Evolutionary conservation across 148 eudicot genomes (phyloP).

Genomic region (Euryodendron excelsum): DNA sequence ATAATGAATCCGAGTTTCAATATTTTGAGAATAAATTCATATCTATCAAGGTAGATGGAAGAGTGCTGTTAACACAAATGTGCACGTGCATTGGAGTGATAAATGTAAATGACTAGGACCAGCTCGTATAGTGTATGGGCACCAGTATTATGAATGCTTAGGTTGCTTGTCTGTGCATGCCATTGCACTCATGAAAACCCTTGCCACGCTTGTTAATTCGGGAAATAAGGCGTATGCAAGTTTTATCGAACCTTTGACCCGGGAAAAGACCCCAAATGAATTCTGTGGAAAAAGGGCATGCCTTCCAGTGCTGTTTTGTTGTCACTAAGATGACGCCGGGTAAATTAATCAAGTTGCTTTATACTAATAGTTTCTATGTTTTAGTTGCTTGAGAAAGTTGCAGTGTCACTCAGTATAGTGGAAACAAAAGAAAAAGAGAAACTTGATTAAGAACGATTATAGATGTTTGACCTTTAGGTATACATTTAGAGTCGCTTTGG

Average conservation of each 20-base stretch:
- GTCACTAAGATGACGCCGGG: background rate
- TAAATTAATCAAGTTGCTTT: background rate
- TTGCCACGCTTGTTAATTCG: background rate
- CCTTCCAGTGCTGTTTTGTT: background rate
- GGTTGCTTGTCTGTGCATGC: background rate
- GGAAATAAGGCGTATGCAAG: background rate
- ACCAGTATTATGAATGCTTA: background rate
- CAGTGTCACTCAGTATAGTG: background rate
- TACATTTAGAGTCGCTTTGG: background rate
- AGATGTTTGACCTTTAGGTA: background rate
- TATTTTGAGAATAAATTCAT: background rate
- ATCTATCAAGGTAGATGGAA: background rate
- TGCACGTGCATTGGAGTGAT: background rate
- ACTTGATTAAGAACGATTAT: background rate
- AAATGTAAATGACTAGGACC: background rate
- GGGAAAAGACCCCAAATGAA: background rate
- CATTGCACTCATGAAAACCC: background rate
- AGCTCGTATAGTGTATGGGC: background rate
- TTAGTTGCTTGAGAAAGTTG: background rate
- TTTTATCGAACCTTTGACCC: background rate
- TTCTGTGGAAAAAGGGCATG: background rate
- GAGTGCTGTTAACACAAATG: background rate
- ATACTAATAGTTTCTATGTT: background rate
- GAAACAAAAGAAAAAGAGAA: background rate
- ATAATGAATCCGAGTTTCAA: background rate